Conservation (phyloP, 2,329 filamentous ascomycete genomes). For the Ascochyta clinopodiicola region DNA sequence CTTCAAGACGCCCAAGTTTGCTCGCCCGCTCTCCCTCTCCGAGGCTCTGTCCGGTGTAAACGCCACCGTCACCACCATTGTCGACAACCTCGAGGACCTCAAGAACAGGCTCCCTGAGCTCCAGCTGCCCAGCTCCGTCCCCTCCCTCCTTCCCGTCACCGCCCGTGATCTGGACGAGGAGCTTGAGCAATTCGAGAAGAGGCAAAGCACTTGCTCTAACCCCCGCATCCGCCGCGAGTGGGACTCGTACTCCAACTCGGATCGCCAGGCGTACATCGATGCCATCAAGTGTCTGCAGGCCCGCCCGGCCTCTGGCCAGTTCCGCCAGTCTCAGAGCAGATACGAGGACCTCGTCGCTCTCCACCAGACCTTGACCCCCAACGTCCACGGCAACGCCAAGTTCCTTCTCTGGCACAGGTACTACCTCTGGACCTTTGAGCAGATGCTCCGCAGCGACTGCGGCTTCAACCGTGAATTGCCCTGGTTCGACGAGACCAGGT, state of each 20-base stretch:
- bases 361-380: slow-evolving; percentile 42
- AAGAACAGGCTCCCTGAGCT: slow-evolving; percentile 19
- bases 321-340: slow-evolving; percentile 32
- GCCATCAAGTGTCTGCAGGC: slow-evolving; percentile 40
- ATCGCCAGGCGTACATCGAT: slow-evolving; percentile 35
- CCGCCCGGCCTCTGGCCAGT: slow-evolving; percentile 32
- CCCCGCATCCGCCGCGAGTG: slow-evolving; percentile 41
- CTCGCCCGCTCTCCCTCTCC: slow-evolving; percentile 18
- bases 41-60: slow-evolving; percentile 20
- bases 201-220: slow-evolving; percentile 34
- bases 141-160: slow-evolving; percentile 1
- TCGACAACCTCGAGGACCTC: slow-evolving; percentile 16
- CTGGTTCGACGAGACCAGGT: slow-evolving; percentile 47
- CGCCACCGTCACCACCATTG: slow-evolving; percentile 25
- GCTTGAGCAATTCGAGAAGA: slow-evolving; percentile 20
- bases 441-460: slow-evolving; percentile 51
- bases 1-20: slow-evolving; percentile 23
- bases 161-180: slow-evolving; percentile 14
- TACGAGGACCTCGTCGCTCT: slow-evolving; percentile 46
- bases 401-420: slow-evolving; percentile 56
- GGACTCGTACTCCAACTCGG: slow-evolving; percentile 34
- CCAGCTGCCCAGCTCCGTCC: slow-evolving; percentile 7
- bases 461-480: slow-evolving; percentile 50
- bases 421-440: slow-evolving; percentile 52
- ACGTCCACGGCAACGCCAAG: slow-evolving; percentile 43